Conservation (phyloP, 2,329 filamentous ascomycete genomes). For the Cryphonectria japonica region DNA sequence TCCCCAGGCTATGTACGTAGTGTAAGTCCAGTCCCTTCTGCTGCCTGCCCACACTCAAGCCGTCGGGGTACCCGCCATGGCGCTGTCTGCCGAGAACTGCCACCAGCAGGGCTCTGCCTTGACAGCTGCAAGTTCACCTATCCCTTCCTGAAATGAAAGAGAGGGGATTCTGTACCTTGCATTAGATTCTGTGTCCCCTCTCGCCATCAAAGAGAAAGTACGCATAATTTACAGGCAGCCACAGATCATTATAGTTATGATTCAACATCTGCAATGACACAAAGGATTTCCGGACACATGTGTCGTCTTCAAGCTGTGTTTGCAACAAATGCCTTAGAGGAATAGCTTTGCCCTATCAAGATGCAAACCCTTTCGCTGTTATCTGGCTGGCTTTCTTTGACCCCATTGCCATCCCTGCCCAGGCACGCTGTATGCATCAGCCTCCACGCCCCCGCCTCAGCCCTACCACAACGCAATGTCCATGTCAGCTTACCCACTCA, state of each 20-base stretch:
- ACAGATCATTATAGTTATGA: background rate
- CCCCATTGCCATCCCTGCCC: constrained; percentile 7
- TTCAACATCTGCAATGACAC: background rate
- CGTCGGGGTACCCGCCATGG: background rate
- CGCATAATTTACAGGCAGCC: background rate
- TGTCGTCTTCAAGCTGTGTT: background rate
- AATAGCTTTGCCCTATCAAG: background rate
- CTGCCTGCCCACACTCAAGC: background rate
- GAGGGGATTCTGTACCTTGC: constrained; percentile 24
- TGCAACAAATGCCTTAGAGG: background rate
- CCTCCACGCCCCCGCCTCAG: constrained; percentile 12
- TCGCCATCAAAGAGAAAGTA: background rate
- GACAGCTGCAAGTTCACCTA: constrained; percentile 24
- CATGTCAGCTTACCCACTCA: constrained; percentile 13
- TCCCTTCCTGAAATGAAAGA: constrained; percentile 22
- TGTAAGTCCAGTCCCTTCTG: background rate
- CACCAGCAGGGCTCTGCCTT: constrained; percentile 15
- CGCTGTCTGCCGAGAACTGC: constrained; percentile 3
- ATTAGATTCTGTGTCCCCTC: constrained; percentile 23
- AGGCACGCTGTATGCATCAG: constrained; percentile 3
- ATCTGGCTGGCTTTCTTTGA: background rate
- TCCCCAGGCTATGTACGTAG: background rate
- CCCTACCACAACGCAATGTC: constrained; percentile 12
- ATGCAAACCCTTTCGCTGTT: background rate
- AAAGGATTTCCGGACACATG: background rate